Base-by-base conservation (phyloP, 805 yeast genomes). In the Wickerhamomyces xylosicus region DNA sequence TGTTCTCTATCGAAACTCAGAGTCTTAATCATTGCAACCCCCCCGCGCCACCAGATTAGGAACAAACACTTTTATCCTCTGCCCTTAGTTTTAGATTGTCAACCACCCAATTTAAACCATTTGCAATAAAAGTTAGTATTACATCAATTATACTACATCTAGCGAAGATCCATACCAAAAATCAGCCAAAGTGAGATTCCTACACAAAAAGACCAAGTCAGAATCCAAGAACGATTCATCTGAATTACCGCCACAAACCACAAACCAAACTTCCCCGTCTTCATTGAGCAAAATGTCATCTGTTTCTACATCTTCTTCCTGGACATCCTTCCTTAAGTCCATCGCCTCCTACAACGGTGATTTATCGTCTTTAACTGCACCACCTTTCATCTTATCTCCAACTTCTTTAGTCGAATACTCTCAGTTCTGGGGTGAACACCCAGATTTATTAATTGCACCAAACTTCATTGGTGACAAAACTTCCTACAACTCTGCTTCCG, bases 351-450 rank as follows among this genome's bases (percentile, higher is more conserved):
- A 85, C 62, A 86, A 87, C 50, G 96, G 96, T 29, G 98, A 92
- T 58, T 67, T 92, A 46, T 85, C 96, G 16, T 77, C 95, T 3
- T 66, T 92, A 55, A 89, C 98, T 2, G 98, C 98, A 3, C 98
- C 98, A 16, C 97, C 97, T 8, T 92, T 90, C 64, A 92, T 92
- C 47, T 69, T 92, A 47, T 85, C 95, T 4, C 86, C 96, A 19
- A 79, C 84, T 5, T 89, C 97, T 3, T 69, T 86, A 50, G 77
- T 77, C 27, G 98, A 92, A 65, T 92, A 85, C 62, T 83, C 96
- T 18, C 90, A 85, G 59, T 92, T 85, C 64, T 92, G 98, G 97
- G 85, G 87, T 35, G 95, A 89, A 57, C 90, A 85, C 54, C 87
- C 89, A 18, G 90, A 85, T 45, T 68, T 87, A 46, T 73, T 92